Evolutionary conservation across 495 filamentous ascomycete genomes (phyloP), one percentile per base, ranked within the genome.

Genomic region (Neurospora sp.): DNA sequence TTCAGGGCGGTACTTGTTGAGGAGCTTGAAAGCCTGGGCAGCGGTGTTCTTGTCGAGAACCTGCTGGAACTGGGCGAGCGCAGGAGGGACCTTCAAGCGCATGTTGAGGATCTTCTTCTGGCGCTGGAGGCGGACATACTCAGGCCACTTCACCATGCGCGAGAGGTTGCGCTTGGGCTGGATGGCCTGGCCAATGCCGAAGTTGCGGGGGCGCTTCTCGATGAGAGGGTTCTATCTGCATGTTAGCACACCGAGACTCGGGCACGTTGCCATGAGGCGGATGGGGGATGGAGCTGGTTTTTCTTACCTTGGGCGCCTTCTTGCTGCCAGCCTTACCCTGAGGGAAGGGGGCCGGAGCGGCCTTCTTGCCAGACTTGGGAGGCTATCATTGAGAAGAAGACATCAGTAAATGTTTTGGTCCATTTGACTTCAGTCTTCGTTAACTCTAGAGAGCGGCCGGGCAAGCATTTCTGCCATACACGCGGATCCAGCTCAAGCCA

Each of bases 311-410:
- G 78, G 92, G 88, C 74, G 88, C 86, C 91, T 98, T 99, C 93
- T 98, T 98, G 78, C 88, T 86, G 80, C 93, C 93, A 86, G 96
- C 93, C 90, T 93, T 96, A 73, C 88, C 88, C 86, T 94, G 92
- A 76, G 95, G 94, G 91, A 97, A 98, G 78, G 96, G 96, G 86
- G 96, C 93, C 80, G 96, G 88, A 75, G 96, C 94, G 86, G 91
- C 88, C 87, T 95, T 97, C 91, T 96, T 97, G 87, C 93, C 93
- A 85, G 91, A 84, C 88, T 95, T 98, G 78, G 92, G 92, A 91
- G 96, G 94, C 96, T 98, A 87, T 97, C 96, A 99, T 99, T 94
- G 96, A 99, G 96, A 91, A 94, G 91, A 94, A 95, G 89, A 90
- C 86, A 94, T 97, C 91, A 96, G 92, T 90, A 88, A 91, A 89